Evolutionary conservation across 2,329 filamentous ascomycete genomes (phyloP), one percentile per base, ranked within the genome.

Genomic region (Colletotrichum filicis): DNA sequence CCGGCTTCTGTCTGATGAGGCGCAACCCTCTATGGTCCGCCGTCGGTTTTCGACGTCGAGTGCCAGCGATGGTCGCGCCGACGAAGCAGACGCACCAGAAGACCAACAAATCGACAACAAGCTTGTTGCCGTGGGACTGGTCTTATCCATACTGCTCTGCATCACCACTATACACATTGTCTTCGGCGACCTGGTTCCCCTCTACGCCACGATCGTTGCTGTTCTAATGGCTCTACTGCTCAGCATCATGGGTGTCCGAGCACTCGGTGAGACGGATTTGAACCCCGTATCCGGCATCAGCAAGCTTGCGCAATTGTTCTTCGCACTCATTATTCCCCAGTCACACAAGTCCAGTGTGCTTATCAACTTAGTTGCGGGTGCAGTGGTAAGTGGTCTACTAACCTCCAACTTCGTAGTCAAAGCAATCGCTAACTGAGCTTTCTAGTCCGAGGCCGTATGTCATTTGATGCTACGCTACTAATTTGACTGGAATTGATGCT

Each of bases 251-350:
- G 92, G 91, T 4, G 92, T 93, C 12, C 84, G 92, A 37, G 91
- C 92, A 1, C 82, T 93, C 0, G 91, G 91, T 11, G 91, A 98
- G 85, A 98, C 97, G 5, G 97, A 99, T 78, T 87, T 99, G 11
- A 98, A 98, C 79, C 97, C 97, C 0, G 97, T 98, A 2, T 97
- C 94, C 1, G 97, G 97, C 42, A 99, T 98, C 82, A 96, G 93
- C 80, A 99, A 99, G 85, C 89, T 99, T 3, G 97, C 97, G 0
- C 97, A 99, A 82, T 90, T 99, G 3, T 93, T 98, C 79, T 98
- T 99, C 82, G 97, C 97, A 3, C 85, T 98, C 62, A 94, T 97
- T 52, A 95, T 97, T 2, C 95, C 97, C 0, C 87, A 93, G 67
- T 91, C 91, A 0, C 91, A 94, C 78, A 93, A 93, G 77, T 95